Base-by-base conservation (phyloP, 345 rosid genomes). In the Stellera chamaejasme region DNA sequence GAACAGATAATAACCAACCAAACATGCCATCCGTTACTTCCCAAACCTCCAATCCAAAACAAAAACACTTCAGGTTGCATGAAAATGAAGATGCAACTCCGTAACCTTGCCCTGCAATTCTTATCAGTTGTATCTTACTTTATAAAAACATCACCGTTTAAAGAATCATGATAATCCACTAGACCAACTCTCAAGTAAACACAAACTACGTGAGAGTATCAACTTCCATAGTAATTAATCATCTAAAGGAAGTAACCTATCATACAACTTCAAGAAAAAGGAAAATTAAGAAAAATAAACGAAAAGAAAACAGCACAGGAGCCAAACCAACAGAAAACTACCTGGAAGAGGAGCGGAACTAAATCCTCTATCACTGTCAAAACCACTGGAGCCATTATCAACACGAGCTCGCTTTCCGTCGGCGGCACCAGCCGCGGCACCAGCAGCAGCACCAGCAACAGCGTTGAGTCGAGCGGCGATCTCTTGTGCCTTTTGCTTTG, bases 401-500 rank as follows among this genome's bases (percentile, higher is more conserved):
- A 83, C 81, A 56, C 97, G 81, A 59, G 90, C 76, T 32, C 97
- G 95, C 72, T 94, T 94, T 36, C 66, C 65, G 27, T 90, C 99
- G 0, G 76, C 75, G 19, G 77, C 60, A 43, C 67, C 77, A n/a
- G 72, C 62, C 47, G 48, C 71, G 43, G 69, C 65, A 11, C 48
- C 59, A 59, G 43, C 52, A 43, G 53, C 66, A 32, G 39, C 39
- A 32, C 39, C 39, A 5, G 39, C 39, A 32, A 32, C 39, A 32
- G 39, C 39, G 39, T 32, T 75, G 54, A 94, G 80, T 39, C 99
- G 92, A 54, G 99, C 88, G 4, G 97, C 99, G 72, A 94, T 83
- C 72, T 83, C 88, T 70, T 94, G 92, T 11, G 93, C 99, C 12
- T 77, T 80, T 67, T 81, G 96, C 74, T 90, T 94, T 47, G 97